phyloP scores from a whole-genome alignment of 441 rosid genomes.

The Erysimum cheiri region DNA sequence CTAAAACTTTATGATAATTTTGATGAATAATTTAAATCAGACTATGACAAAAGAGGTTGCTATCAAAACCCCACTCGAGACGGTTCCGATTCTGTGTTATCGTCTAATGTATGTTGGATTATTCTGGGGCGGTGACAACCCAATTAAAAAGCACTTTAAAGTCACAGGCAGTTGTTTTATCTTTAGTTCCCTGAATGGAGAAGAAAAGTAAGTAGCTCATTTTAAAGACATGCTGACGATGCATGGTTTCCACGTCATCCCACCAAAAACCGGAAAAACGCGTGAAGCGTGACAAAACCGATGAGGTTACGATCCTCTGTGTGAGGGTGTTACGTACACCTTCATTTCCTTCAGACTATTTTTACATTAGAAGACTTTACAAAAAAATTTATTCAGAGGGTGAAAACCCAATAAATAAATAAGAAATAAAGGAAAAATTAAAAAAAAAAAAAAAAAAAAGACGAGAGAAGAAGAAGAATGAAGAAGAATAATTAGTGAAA shows the following conservation, averaged over 20 bases:
- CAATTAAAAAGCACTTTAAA: constrained; percentile 29
- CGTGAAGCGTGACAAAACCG: constrained; percentile 60
- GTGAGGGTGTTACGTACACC: constrained; percentile 43
- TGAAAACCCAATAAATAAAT: constrained; percentile 19
- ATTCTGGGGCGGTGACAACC: constrained; percentile 33
- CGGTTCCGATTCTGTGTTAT: constrained; percentile 41
- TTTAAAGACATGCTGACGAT: constrained; percentile 54
- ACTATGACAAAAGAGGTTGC: neutral
- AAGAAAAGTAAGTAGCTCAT: constrained; percentile 40
- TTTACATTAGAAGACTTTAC: neutral
- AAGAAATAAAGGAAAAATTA: neutral
- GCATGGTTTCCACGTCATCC: constrained; percentile 66
- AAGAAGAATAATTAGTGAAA: no score
- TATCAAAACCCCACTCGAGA: constrained; percentile 31
- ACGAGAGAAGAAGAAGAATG: no score
- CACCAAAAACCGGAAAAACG: constrained; percentile 53
- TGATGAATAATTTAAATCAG: constrained; percentile 17
- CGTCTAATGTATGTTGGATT: constrained; percentile 8
- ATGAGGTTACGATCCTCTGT: constrained; percentile 41
- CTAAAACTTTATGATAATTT: constrained; percentile 16
- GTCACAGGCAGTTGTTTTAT: constrained; percentile 40
- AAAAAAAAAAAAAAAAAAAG: no score
- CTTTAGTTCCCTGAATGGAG: constrained; percentile 27
- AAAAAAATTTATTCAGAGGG: constrained; percentile 14
- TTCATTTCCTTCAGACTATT: constrained; percentile 1